A percentile compares a stretch with the other conserved stretches of the same genome.
phyloP scores from a whole-genome alignment of 2,329 filamentous ascomycete species.

The Xylariomycetidae sp. region DNA sequence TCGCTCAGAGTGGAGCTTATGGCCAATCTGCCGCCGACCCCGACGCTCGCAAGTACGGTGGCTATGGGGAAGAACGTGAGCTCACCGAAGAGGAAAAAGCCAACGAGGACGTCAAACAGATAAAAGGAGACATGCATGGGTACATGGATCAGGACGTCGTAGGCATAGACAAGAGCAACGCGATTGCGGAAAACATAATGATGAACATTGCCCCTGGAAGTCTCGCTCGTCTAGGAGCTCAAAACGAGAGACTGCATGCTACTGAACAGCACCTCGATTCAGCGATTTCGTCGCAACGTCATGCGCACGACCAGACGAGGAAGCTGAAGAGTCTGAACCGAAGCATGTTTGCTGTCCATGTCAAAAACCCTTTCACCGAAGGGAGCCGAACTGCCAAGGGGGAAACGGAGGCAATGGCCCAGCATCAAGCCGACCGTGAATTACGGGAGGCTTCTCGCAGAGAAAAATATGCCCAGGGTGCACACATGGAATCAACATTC shows the following conservation, averaged over 20 bases:
- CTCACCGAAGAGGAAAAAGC: slow-evolving; percentile 80
- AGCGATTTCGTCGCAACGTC: slow-evolving; percentile 69
- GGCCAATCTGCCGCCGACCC: slow-evolving; percentile 12
- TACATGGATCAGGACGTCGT: too few relatives aligned
- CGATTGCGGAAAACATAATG: too few relatives aligned
- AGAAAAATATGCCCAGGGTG: slow-evolving; percentile 46
- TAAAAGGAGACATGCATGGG: background rate
- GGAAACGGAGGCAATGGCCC: slow-evolving; percentile 66
- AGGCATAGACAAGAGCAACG: too few relatives aligned
- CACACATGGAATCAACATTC: slow-evolving; percentile 50
- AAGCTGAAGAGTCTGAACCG: slow-evolving; percentile 83
- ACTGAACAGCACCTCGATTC: slow-evolving; percentile 77
- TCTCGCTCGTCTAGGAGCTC: slow-evolving; percentile 66
- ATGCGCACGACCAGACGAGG: slow-evolving; percentile 73
- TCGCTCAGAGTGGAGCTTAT: slow-evolving; percentile 7
- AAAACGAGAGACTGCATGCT: slow-evolving; percentile 77
- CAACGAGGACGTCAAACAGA: background rate
- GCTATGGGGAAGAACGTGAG: slow-evolving; percentile 66
- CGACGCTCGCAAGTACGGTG: slow-evolving; percentile 35
- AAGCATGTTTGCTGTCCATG: slow-evolving; percentile 85
- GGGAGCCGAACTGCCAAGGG: background rate
- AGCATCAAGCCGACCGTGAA: slow-evolving; percentile 61
- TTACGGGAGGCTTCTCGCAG: slow-evolving; percentile 60
- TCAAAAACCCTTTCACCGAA: slow-evolving; percentile 63
- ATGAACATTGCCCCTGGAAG: too few relatives aligned